Percentiles rank a stretch among this genome's conserved stretches.
These are phyloP conservation scores for Cymbidium sinense DNA, from an alignment of 106 monocot genomes.

Conservation along the genomic window DNA sequence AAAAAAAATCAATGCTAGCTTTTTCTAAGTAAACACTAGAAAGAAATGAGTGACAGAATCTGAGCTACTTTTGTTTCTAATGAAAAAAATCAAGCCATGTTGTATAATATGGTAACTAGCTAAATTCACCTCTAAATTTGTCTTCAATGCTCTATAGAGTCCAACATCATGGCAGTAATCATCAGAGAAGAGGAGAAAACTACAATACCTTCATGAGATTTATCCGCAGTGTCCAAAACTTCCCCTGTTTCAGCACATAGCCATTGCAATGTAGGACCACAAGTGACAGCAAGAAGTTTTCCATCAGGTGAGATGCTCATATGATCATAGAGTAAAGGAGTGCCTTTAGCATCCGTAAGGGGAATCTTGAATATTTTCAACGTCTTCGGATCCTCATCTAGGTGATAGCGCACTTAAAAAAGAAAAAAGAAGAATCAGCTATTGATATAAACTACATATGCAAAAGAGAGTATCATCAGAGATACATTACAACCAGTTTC, in stretches of 20 bases:
- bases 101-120: neutral
- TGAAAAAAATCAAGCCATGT: neutral
- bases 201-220: conserved; percentile 85
- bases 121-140: no score
- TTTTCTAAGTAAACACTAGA: neutral
- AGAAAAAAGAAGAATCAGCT: neutral
- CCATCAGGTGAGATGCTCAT: conserved; percentile 89
- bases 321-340: conserved; percentile 59
- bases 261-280: conserved; percentile 94
- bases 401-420: conserved; percentile 76
- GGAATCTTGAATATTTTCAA: conserved; percentile 77
- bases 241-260: conserved; percentile 75
- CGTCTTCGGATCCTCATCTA: conserved; percentile 99
- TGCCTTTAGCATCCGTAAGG: conserved; percentile 69
- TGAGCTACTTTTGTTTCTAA: neutral
- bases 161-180: neutral
- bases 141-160: neutral
- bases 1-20: neutral
- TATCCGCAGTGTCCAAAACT: conserved; percentile 84
- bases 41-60: neutral
- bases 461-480: neutral
- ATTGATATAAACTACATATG: neutral
- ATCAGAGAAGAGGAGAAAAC: neutral
- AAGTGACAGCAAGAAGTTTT: conserved; percentile 59
- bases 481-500: neutral